A percentile compares a stretch with the other conserved stretches of the same genome.
These are phyloP conservation scores for Staphylotrichum tortipilum DNA, from an alignment of 495 filamentous ascomycete genomes.

Conservation along the genomic window DNA sequence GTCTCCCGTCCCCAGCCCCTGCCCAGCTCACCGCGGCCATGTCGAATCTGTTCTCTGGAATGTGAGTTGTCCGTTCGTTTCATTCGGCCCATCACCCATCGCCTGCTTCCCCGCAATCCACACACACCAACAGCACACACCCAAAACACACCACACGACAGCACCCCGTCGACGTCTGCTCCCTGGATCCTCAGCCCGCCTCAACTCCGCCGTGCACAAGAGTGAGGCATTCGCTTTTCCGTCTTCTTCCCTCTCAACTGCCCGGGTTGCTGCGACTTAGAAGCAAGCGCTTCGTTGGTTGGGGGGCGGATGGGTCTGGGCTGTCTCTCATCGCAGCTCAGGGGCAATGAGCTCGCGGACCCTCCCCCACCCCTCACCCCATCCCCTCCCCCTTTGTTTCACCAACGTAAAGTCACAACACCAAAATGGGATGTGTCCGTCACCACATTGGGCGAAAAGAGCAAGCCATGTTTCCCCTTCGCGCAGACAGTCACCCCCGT, in stretches of 20 bases:
- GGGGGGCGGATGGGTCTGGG: background rate
- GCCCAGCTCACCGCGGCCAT: slow-evolving; percentile 35
- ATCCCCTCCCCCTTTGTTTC: no score
- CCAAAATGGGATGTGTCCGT: no score
- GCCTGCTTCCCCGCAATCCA: slow-evolving; percentile 9
- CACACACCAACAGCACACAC: background rate
- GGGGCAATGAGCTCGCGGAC: background rate
- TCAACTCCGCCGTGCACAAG: background rate
- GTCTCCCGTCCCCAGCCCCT: background rate
- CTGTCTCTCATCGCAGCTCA: background rate
- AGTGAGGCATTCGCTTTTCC: slow-evolving; percentile 12
- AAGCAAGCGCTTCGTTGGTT: background rate
- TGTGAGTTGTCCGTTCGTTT: slow-evolving; percentile 47
- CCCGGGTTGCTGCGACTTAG: background rate
- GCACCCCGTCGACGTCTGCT: background rate
- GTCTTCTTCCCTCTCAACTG: background rate
- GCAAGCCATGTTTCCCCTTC: background rate
- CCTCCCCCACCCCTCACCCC: no score
- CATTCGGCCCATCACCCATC: slow-evolving; percentile 3
- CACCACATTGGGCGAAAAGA: no score
- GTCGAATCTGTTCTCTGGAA: slow-evolving; percentile 72
- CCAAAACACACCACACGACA: no score
- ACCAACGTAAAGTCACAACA: background rate
- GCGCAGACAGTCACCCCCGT: background rate
- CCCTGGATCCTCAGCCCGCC: background rate